Percentiles rank a stretch among this genome's conserved stretches.
Evolutionary conservation across 345 rosid genomes (phyloP).

Genomic region (Camelina sativa): DNA sequence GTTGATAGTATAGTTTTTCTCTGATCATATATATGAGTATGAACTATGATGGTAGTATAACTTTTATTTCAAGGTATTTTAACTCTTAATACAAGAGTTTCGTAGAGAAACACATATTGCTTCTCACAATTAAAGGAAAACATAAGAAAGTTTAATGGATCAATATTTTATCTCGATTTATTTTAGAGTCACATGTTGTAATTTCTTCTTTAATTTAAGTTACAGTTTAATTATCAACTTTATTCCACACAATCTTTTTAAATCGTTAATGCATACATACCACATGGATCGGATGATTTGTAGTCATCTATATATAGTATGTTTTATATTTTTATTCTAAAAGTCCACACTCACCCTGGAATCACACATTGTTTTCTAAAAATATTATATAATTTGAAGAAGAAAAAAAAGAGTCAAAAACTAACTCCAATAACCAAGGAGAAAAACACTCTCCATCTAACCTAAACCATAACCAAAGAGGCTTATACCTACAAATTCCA

Average conservation of each 20-base stretch:
- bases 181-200: background rate
- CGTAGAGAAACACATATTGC: background rate
- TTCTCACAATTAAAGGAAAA: background rate
- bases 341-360: background rate
- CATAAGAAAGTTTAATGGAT: background rate
- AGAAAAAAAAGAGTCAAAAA: slow-evolving; percentile 39
- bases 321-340: background rate
- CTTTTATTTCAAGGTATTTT: background rate
- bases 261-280: background rate
- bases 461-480: slow-evolving; percentile 20
- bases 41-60: background rate
- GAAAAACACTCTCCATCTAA: slow-evolving; percentile 34
- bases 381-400: background rate
- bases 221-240: background rate
- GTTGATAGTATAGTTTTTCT: background rate
- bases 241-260: background rate
- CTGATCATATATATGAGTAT: background rate
- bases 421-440: slow-evolving; percentile 44
- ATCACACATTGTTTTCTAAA: background rate
- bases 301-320: background rate
- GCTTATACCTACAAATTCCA: slow-evolving; percentile 30
- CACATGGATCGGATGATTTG: background rate
- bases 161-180: background rate
- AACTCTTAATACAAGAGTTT: background rate
- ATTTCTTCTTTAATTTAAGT: background rate